Base-by-base conservation (phyloP, 306 rosid species). In the Argentina anserina region DNA sequence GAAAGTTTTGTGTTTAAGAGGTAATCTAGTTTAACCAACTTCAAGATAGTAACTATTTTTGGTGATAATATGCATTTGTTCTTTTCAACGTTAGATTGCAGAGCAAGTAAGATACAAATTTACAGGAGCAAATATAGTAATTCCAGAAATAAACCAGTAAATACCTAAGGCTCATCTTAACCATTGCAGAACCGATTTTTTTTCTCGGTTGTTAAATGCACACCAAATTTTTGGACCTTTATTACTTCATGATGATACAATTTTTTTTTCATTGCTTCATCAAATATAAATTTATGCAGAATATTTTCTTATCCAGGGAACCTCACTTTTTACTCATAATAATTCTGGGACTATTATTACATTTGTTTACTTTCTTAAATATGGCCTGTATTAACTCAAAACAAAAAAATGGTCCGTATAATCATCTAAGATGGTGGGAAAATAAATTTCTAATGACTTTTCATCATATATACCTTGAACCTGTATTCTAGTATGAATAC, bases 1-100 rank as follows among this genome's bases (percentile, higher is more conserved):
- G 8, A 21, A 20, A 36, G 2, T 15, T 55, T 70, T 70, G 18
- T 15, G 50, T 52, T 52, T 1, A 3, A n/a, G 47, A 50, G 47
- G 74, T 52, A 50, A 69, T 33, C 36, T 4, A 50, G 74, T 52
- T 33, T 21, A 31, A 34, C 63, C n/a, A 6, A 13, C 8, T 14
- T 50, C 73, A 31, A 33, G 6, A 69, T 13, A 67, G 31, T 45
- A 20, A 56, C 45, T 69, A 49, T 69, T 69, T 69, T 33, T n/a
- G n/a, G 33, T 47, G 10, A 52, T 11, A 31, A 7, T 28, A n/a
- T 6, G 73, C 61, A 49, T 55, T 55, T 55, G 17, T 4, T 25
- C 13, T 55, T 14, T 1, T 25, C 5, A 10, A 29, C 18, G 65
- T 59, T 59, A 31, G 40, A 59, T 59, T 31, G 31, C 65, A 29